Evolutionary conservation across 306 rosid species (phyloP), one percentile per base, ranked within the genome.

Genomic region (Purshia tridentata): DNA sequence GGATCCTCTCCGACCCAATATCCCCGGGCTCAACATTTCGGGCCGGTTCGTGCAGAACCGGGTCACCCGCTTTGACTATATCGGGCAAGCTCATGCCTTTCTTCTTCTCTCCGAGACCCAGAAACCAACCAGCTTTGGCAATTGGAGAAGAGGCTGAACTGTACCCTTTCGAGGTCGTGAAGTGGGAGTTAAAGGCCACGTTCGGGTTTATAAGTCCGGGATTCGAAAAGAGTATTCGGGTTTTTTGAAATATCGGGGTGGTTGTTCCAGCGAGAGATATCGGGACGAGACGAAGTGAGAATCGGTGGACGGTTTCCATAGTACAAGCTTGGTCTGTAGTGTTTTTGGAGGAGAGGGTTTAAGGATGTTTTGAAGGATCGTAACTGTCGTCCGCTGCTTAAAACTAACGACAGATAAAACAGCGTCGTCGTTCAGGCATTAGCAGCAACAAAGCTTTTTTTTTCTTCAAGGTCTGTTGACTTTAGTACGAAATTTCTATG

Each of bases 41-140:
- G 4, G 98, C 94, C 11, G 96, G 88, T 62, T 93, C 94, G 67
- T 93, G 97, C 20, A 93, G 73, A 88, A 93, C 97, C 10, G 97
- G 97, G 81, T 93, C 97, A 42, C 98, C 98, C 4, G 98, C 88
- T 86, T 88, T 87, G n/a, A 91, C 92, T 42, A 83, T 91, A 19
- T 87, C 91, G 44, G 96, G 88, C 72, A 86, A 74, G 56, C 69
- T 76, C 42, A 49, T 0, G 73, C 82, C 78, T 64, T 88, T 83
- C 74, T 88, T 89, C 47, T 60, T 72, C 22, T 82, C 79, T 72
- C 88, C 85, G 5, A 89, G 90, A 77, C 96, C 98, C 72, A 79
- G 73, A 78, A 91, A 66, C 97, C 97, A 93, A 15, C 97, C 97
- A 35, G 96, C 97, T 82, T 78, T 87, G n/a, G 84, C 59, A 29